Evolutionary conservation across 2,329 filamentous ascomycete species (phyloP).

Genomic region (Trichoderma hamatum): DNA sequence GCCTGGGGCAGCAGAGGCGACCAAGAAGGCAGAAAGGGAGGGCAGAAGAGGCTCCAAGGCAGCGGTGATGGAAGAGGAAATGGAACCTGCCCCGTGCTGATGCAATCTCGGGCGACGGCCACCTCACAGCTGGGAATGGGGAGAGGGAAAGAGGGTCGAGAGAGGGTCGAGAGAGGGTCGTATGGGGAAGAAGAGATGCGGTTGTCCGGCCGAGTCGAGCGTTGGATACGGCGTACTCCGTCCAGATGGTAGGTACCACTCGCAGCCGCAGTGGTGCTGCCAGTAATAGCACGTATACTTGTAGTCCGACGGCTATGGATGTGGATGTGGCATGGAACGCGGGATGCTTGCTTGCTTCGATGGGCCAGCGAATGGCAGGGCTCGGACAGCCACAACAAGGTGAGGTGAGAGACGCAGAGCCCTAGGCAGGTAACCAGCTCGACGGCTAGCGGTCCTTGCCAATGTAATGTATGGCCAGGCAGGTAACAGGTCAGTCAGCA

Average conservation of each 20-base stretch:
- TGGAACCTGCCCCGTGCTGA: slow-evolving; percentile 28
- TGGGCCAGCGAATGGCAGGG: slow-evolving; percentile 21
- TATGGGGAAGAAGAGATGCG: slow-evolving; percentile 20
- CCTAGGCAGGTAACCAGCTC: slow-evolving; percentile 17
- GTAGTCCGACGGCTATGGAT: slow-evolving; percentile 8
- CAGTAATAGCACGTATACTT: background rate
- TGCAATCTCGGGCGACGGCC: slow-evolving; percentile 26
- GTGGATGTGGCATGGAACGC: background rate
- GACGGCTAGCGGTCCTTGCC: slow-evolving; percentile 5
- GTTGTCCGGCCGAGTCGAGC: slow-evolving; percentile 6
- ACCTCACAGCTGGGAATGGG: slow-evolving; percentile 25
- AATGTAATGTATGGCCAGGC: slow-evolving; percentile 15
- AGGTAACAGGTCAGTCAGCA: slow-evolving; percentile 21
- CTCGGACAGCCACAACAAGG: slow-evolving; percentile 17
- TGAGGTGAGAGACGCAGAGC: background rate
- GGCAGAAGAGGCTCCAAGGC: background rate
- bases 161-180: slow-evolving; percentile 21
- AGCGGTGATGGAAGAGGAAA: slow-evolving; percentile 15
- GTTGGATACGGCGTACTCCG: slow-evolving; percentile 12
- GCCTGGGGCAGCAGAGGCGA: slow-evolving; percentile 11
- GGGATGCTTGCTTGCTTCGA: background rate
- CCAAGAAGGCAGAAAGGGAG: background rate
- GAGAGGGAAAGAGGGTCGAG: slow-evolving; percentile 8
- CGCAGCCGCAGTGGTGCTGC: no score
- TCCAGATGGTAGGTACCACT: background rate